Conservation (phyloP, 1,284 basidiomycete species). For the Thecaphora thlaspeos region DNA sequence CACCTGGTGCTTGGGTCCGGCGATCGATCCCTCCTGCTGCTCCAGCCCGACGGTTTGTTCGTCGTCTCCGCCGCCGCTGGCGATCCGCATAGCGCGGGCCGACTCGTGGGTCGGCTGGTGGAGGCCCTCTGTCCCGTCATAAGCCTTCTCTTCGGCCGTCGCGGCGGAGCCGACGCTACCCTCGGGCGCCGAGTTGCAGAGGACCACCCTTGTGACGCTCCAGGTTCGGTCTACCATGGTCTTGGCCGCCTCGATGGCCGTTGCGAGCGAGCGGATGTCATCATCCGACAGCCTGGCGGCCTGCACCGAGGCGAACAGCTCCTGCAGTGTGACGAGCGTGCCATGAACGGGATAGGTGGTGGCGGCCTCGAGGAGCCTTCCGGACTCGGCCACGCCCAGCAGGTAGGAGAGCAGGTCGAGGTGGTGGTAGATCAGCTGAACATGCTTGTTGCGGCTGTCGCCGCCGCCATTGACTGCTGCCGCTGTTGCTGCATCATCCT, state of each 20-base stretch:
- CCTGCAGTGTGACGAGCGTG: slow-evolving; percentile 53
- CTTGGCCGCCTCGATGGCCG: slow-evolving; percentile 39
- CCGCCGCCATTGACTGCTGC: neutral
- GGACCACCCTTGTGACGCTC: slow-evolving; percentile 50
- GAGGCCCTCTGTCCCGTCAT: slow-evolving; percentile 22
- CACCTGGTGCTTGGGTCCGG: slow-evolving; percentile 53
- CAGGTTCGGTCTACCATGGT: slow-evolving; percentile 49
- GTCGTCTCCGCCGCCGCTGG: slow-evolving; percentile 24
- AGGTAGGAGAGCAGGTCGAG: slow-evolving; percentile 42
- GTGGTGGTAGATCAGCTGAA: slow-evolving; percentile 41
- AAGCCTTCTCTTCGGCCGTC: slow-evolving; percentile 3
- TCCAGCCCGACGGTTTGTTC: slow-evolving; percentile 14
- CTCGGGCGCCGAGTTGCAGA: slow-evolving; percentile 56
- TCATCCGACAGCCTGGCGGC: slow-evolving; percentile 7
- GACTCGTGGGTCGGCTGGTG: slow-evolving; percentile 38
- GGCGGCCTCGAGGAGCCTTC: slow-evolving; percentile 45
- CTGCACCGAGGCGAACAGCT: slow-evolving; percentile 39
- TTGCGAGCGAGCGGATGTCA: slow-evolving; percentile 13
- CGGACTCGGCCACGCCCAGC: slow-evolving; percentile 34
- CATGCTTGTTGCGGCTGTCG: neutral
- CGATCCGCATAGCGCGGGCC: slow-evolving; percentile 41
- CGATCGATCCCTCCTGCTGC: slow-evolving; percentile 33
- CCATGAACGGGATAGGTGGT: slow-evolving; percentile 54
- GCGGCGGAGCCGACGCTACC: slow-evolving; percentile 15
- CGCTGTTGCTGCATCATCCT: neutral